These are phyloP conservation scores for Penicillium argentinense DNA, from an alignment of 495 filamentous ascomycete genomes.

Conservation along the genomic window DNA sequence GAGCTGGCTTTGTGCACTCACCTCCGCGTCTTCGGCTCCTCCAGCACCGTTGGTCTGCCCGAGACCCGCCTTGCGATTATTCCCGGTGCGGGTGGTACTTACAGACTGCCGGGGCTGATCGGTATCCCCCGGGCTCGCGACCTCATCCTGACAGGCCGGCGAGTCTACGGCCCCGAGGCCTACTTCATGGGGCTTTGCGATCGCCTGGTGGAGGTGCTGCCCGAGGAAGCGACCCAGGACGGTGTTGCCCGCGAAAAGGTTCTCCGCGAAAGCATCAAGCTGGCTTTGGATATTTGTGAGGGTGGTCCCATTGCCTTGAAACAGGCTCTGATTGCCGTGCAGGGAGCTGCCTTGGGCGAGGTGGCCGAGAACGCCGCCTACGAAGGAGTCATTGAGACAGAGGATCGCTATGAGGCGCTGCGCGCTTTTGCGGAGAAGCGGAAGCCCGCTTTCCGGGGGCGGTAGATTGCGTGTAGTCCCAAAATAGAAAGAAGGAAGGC, in stretches of 20 bases:
- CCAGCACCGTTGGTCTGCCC: slow-evolving; percentile 74
- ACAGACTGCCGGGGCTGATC: slow-evolving; percentile 74
- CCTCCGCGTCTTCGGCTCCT: slow-evolving; percentile 77
- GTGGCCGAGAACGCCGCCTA: slow-evolving; percentile 77
- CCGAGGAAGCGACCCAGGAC: slow-evolving; percentile 52
- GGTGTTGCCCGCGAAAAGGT: slow-evolving; percentile 62
- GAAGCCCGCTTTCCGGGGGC: slow-evolving; percentile 77
- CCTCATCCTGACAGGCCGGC: slow-evolving; percentile 79
- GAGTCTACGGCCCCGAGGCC: slow-evolving; percentile 75
- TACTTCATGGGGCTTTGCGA: slow-evolving; percentile 83
- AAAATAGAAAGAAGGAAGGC: too few species aligned
- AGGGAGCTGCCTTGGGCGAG: slow-evolving; percentile 57
- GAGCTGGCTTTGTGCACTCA: slow-evolving; percentile 86
- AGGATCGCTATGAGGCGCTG: slow-evolving; percentile 85
- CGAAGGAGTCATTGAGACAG: slow-evolving; percentile 71
- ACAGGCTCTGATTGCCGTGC: slow-evolving; percentile 70
- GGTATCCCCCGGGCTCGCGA: slow-evolving; percentile 76
- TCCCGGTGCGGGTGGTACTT: slow-evolving; percentile 91
- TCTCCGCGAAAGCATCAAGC: slow-evolving; percentile 68
- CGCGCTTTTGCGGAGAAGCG: slow-evolving; percentile 88
- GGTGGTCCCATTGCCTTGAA: slow-evolving; percentile 80
- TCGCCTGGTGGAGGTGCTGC: slow-evolving; percentile 70
- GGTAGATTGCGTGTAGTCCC: slow-evolving; percentile 23
- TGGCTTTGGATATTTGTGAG: slow-evolving; percentile 80
- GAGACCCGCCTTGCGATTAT: slow-evolving; percentile 92